Percentiles rank a stretch among this genome's conserved stretches.
phyloP scores from a whole-genome alignment of 495 filamentous ascomycete genomes.

The Collariella sp. region DNA sequence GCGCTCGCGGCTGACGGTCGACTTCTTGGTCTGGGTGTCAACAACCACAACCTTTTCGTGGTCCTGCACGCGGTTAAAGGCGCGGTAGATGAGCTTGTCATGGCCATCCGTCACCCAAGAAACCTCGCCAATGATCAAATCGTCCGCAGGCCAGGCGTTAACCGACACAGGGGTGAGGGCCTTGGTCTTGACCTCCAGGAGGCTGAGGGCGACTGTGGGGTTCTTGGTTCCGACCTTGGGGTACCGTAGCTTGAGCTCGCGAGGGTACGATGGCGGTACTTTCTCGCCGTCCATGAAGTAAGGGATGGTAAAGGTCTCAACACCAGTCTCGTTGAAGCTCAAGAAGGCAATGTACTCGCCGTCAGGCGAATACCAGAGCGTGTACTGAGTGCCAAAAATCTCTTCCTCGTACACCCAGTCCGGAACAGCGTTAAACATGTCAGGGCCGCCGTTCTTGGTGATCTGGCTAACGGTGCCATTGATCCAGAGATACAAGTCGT shows the following conservation, averaged over 20 bases:
- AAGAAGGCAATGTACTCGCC: conserved; percentile 48
- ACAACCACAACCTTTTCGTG: conserved; percentile 45
- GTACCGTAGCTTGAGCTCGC: conserved; percentile 44
- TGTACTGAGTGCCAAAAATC: conserved; percentile 41
- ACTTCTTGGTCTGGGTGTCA: conserved; percentile 30
- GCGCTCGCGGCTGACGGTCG: conserved; percentile 40
- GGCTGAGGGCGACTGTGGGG: conserved; percentile 43
- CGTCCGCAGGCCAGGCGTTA: conserved; percentile 38
- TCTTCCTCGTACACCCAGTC: conserved; percentile 60
- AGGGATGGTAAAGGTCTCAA: conserved; percentile 47
- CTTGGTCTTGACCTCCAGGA: conserved; percentile 35
- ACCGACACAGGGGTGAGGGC: conserved; percentile 29
- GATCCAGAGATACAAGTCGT: conserved; percentile 48
- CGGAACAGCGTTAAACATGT: conserved; percentile 50
- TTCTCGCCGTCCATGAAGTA: conserved; percentile 47
- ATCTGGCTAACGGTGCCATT: conserved; percentile 40
- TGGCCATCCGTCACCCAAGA: conserved; percentile 48
- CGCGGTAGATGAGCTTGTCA: conserved; percentile 43
- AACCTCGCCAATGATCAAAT: conserved; percentile 49
- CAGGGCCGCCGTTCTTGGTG: conserved; percentile 45
- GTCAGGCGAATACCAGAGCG: conserved; percentile 52
- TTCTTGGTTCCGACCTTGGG: conserved; percentile 52
- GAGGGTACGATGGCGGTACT: conserved; percentile 43
- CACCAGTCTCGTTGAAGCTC: conserved; percentile 51
- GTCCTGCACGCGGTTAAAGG: conserved; percentile 51